These are phyloP conservation scores for Colletotrichum liriopes DNA, from an alignment of 2,329 filamentous ascomycete genomes.

Conservation along the genomic window DNA sequence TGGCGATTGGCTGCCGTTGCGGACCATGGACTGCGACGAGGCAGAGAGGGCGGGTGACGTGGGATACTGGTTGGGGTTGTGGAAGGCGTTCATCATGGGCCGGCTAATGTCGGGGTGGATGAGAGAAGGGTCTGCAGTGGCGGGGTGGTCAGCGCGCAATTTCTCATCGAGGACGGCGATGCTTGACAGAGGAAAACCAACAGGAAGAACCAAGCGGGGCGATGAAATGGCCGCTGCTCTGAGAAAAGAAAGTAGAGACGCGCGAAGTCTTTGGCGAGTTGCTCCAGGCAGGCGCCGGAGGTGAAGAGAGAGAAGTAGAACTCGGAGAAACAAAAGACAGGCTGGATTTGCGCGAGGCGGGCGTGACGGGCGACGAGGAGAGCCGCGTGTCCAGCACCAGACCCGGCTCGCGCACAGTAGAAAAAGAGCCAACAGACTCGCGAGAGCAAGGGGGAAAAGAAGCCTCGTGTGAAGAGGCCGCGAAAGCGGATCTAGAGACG, in stretches of 20 bases:
- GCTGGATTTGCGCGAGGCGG: slow-evolving; percentile 49
- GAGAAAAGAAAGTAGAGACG: slow-evolving; percentile 66
- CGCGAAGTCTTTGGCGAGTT: slow-evolving; percentile 49
- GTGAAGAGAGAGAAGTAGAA: slow-evolving; percentile 53
- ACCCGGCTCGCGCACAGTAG: slow-evolving; percentile 45
- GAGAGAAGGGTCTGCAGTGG: slow-evolving; percentile 66
- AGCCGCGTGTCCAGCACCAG: slow-evolving; percentile 49
- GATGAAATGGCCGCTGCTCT: slow-evolving; percentile 68
- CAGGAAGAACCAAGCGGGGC: slow-evolving; percentile 67
- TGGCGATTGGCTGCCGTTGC: slow-evolving; percentile 76
- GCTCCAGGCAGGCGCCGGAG: slow-evolving; percentile 50
- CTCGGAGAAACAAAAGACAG: slow-evolving; percentile 51
- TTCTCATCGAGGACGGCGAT: slow-evolving; percentile 37
- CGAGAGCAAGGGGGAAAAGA: slow-evolving; percentile 48
- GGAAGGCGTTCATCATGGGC: slow-evolving; percentile 66
- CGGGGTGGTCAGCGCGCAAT: slow-evolving; percentile 55
- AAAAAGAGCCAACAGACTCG: slow-evolving; percentile 43
- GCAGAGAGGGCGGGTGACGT: slow-evolving; percentile 77
- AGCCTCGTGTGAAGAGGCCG: slow-evolving; percentile 43
- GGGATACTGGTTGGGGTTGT: slow-evolving; percentile 65
- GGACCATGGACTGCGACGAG: slow-evolving; percentile 63
- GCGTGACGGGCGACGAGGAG: slow-evolving; percentile 49
- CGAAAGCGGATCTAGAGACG: slow-evolving; percentile 51
- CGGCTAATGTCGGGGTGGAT: slow-evolving; percentile 70
- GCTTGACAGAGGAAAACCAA: slow-evolving; percentile 63